Evolutionary conservation across 108 stramenopile genomes (phyloP).

Genomic region (Fragilariopsis cylindrus): DNA sequence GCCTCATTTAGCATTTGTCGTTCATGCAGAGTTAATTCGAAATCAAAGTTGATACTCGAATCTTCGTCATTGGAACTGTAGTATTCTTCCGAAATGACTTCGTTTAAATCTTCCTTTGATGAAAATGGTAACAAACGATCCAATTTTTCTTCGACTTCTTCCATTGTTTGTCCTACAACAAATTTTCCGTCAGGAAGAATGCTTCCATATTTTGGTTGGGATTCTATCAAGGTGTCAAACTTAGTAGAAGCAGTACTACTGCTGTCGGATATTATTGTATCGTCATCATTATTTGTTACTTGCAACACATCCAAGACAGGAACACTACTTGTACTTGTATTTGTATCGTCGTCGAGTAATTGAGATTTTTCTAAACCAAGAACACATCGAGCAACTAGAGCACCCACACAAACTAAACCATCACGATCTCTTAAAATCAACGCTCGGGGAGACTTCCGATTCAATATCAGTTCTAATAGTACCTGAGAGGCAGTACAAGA

Average conservation of each 20-base stretch:
- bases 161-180: not conserved
- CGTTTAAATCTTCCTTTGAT: not conserved
- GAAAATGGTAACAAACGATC: not conserved
- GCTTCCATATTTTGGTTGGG: conserved; percentile 22
- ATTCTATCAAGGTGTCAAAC: conserved; percentile 20
- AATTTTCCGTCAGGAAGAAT: conserved; percentile 26
- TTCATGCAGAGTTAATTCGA: conserved; percentile 40
- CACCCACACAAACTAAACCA: conserved; percentile 68
- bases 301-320: conserved; percentile 3
- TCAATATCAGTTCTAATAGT: conserved; percentile 72
- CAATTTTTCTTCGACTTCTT: conserved; percentile 5
- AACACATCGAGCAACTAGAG: conserved; percentile 65
- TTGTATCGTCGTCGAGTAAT: conserved; percentile 10
- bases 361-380: conserved; percentile 34
- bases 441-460: conserved; percentile 57
- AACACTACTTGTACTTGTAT: not conserved
- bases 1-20: conserved; percentile 33
- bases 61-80: not conserved
- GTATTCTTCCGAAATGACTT: not conserved
- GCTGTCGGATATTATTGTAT: not conserved
- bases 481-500: conserved; percentile 85
- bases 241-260: not conserved
- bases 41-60: not conserved
- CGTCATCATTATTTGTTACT: not conserved
- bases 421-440: conserved; percentile 67